These are phyloP conservation scores for Guadua angustifolia DNA, from an alignment of 176 grass and related monocot species.

Conservation along the genomic window DNA sequence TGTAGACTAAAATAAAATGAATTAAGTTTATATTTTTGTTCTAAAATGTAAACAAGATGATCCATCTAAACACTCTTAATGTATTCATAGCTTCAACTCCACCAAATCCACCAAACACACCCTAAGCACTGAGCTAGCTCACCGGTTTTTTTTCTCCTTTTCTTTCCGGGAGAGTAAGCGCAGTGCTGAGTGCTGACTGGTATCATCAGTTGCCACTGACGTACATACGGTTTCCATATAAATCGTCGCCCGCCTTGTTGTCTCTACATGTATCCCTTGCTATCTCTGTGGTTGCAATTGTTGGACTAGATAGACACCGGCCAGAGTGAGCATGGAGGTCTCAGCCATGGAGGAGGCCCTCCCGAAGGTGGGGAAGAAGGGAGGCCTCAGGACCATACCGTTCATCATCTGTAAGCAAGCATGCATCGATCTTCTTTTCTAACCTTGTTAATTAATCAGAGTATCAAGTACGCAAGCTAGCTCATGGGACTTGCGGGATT, in stretches of 20 bases:
- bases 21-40: no score
- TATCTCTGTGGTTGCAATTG: background rate
- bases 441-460: background rate
- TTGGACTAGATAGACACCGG: background rate
- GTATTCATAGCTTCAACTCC: no score
- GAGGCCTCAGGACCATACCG: slow-evolving; percentile 68
- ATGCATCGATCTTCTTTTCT: background rate
- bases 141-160: background rate
- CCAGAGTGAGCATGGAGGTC: slow-evolving; percentile 46
- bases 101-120: no score
- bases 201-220: background rate
- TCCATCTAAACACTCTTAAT: no score
- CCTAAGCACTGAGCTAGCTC: background rate
- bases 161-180: background rate
- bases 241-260: slow-evolving; percentile 28
- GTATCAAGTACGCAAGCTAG: background rate
- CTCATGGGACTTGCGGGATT: background rate
- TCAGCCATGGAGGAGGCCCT: slow-evolving; percentile 50
- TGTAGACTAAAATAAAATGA: no score
- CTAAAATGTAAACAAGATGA: no score
- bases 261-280: background rate
- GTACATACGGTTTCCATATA: slow-evolving; percentile 9
- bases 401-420: slow-evolving; percentile 67
- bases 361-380: slow-evolving; percentile 44
- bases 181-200: background rate